These are phyloP conservation scores for Boletus rufocinnamomeus DNA, from an alignment of 768 basidiomycete species.

Conservation along the genomic window DNA sequence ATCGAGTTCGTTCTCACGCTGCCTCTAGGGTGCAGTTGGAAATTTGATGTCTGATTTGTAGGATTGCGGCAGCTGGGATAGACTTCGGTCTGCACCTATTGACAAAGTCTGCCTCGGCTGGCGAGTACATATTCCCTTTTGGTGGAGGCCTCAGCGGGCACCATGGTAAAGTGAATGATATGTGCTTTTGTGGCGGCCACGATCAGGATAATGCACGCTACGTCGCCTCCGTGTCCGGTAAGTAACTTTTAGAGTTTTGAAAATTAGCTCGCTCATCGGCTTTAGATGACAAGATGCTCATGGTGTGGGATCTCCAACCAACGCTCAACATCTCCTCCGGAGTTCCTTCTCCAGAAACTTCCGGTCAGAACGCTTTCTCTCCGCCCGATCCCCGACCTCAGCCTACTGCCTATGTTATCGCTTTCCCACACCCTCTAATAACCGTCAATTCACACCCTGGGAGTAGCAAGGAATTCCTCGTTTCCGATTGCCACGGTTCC, in stretches of 20 bases:
- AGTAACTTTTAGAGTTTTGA: conserved; percentile 5
- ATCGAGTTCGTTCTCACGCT: conserved; percentile 57
- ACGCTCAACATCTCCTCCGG: conserved; percentile 45
- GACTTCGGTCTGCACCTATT: conserved; percentile 74
- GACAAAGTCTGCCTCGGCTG: conserved; percentile 50
- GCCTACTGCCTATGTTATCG: conserved; percentile 75
- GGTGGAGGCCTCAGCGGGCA: conserved; percentile 83
- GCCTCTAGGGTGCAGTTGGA: conserved; percentile 2
- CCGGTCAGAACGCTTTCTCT: conserved; percentile 33
- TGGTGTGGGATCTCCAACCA: conserved; percentile 86
- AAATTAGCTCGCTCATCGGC: conserved; percentile 2
- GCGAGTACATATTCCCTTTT: conserved; percentile 64
- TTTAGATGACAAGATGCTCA: conserved; percentile 78
- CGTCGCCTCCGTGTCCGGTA: conserved; percentile 80
- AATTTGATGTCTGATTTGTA: conserved; percentile 32
- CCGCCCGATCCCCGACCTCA: conserved; percentile 49
- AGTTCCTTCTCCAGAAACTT: conserved; percentile 35
- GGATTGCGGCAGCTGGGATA: conserved; percentile 65
- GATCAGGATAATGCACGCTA: conserved; percentile 69
- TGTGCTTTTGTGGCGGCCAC: conserved; percentile 78
- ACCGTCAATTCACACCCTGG: conserved; percentile 69
- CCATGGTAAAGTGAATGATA: conserved; percentile 74
- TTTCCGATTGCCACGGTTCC: conserved; percentile 72
- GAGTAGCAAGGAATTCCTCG: conserved; percentile 77
- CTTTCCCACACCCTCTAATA: conserved; percentile 71